Percentiles rank a stretch among this genome's conserved stretches.
Evolutionary conservation across 192 early-diverging fungal species (phyloP).

Genomic region (Rhizoclosmatium globosum): DNA sequence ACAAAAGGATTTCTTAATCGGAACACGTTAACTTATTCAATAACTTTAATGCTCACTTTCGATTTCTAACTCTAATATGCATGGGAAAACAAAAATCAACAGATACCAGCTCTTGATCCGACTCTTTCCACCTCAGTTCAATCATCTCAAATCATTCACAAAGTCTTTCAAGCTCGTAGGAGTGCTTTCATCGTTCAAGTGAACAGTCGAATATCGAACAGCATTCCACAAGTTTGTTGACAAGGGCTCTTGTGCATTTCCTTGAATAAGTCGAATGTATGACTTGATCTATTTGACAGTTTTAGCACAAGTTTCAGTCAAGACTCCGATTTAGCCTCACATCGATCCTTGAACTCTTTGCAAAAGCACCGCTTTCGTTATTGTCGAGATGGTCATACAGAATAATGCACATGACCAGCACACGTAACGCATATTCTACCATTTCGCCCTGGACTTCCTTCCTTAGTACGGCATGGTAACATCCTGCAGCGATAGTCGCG

Average conservation of each 20-base stretch:
- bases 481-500: constrained; percentile 77
- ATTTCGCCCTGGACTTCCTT: constrained; percentile 67
- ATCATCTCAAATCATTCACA: constrained; percentile 16
- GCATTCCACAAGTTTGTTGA: constrained; percentile 73
- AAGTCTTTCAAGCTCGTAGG: constrained; percentile 58
- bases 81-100: no score
- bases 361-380: constrained; percentile 70
- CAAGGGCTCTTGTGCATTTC: constrained; percentile 59
- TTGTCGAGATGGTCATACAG: constrained; percentile 91
- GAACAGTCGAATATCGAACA: constrained; percentile 78
- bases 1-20: no score
- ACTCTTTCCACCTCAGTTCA: no score
- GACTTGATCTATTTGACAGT: constrained; percentile 55
- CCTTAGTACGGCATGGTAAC: constrained; percentile 81
- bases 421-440: constrained; percentile 77
- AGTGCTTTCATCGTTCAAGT: constrained; percentile 81
- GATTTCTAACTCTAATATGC: no score
- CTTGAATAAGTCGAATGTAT: constrained; percentile 73
- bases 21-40: no score
- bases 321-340: constrained; percentile 53
- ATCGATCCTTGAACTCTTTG: constrained; percentile 81
- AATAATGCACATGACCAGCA: constrained; percentile 88
- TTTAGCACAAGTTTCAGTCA: neutral
- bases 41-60: no score
- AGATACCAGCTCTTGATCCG: no score